phyloP scores from a whole-genome alignment of 129 eudicot species.

The Lactuca sativa region DNA sequence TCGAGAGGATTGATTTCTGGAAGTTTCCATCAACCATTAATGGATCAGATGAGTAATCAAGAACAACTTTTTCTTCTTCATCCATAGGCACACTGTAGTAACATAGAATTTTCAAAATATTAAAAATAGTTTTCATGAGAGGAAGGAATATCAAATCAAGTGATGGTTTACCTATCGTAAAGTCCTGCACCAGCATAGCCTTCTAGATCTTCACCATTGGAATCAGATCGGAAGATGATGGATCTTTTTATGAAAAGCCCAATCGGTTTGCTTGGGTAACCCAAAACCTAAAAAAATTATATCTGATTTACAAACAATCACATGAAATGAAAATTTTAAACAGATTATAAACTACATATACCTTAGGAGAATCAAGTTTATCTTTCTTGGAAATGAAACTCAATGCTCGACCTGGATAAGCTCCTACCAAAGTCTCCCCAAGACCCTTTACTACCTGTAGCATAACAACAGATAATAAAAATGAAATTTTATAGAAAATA shows the following conservation, averaged over 20 bases:
- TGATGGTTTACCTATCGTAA: slow-evolving; percentile 69
- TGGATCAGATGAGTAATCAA: slow-evolving; percentile 80
- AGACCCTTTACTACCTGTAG: slow-evolving; percentile 89
- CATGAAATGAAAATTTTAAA: background rate
- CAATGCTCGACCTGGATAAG: slow-evolving; percentile 79
- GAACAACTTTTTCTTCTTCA: slow-evolving; percentile 81
- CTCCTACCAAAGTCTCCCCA: slow-evolving; percentile 85
- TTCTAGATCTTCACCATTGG: slow-evolving; percentile 96
- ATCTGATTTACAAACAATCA: background rate
- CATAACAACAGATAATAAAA: slow-evolving; percentile 5
- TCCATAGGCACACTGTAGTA: slow-evolving; percentile 92
- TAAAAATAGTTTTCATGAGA: background rate
- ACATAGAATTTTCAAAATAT: background rate
- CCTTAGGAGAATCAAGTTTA: slow-evolving; percentile 83
- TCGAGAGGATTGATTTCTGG: slow-evolving; percentile 62
- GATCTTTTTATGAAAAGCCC: slow-evolving; percentile 88
- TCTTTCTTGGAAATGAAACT: slow-evolving; percentile 81
- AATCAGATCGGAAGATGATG: slow-evolving; percentile 92
- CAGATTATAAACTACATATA: slow-evolving; percentile 18
- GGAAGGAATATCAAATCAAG: background rate
- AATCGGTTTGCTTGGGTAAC: slow-evolving; percentile 97
- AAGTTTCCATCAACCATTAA: slow-evolving; percentile 56
- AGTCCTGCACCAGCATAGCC: slow-evolving; percentile 99
- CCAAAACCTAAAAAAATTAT: slow-evolving; percentile 59
- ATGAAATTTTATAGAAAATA: slow-evolving; percentile 3